A percentile compares a stretch with the other conserved stretches of the same genome.
Conservation (phyloP, 2,329 filamentous ascomycete species). For the Myotisia sp. region DNA sequence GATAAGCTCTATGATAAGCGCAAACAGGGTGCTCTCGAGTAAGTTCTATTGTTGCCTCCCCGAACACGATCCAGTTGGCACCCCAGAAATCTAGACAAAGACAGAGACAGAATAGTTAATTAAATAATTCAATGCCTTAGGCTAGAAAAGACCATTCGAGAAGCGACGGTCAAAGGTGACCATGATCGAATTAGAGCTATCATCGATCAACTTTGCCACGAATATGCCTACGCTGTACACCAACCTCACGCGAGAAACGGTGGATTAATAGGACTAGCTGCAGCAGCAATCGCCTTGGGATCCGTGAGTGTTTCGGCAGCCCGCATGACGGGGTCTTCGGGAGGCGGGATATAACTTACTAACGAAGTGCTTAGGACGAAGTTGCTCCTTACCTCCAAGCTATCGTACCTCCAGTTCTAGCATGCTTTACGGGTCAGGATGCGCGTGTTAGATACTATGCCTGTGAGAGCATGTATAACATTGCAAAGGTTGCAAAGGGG, state of each 20-base stretch:
- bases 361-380: constrained; percentile 44
- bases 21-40: constrained; percentile 94
- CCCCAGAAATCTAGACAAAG: not conserved
- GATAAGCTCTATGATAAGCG: constrained; percentile 99
- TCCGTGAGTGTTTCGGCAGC: constrained; percentile 52
- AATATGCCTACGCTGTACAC: constrained; percentile 94
- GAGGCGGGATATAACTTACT: constrained; percentile 3
- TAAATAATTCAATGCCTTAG: constrained; percentile 32
- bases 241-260: constrained; percentile 94
- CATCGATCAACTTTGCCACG: constrained; percentile 90
- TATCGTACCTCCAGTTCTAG: constrained; percentile 90
- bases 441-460: constrained; percentile 94
- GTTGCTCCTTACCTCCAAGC: constrained; percentile 81
- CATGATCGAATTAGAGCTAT: constrained; percentile 70
- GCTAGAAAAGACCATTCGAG: constrained; percentile 79
- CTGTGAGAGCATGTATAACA: constrained; percentile 99
- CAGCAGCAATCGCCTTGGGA: constrained; percentile 87
- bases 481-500: constrained; percentile 96
- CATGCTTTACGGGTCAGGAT: constrained; percentile 97
- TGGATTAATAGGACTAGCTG: constrained; percentile 85
- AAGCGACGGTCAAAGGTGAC: constrained; percentile 62
- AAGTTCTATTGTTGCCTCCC: constrained; percentile 30
- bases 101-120: constrained; percentile 2
- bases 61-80: not conserved
- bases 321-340: not conserved